These are phyloP conservation scores for Xylariaceae sp. DNA, from an alignment of 2,329 filamentous ascomycete species.

Conservation along the genomic window DNA sequence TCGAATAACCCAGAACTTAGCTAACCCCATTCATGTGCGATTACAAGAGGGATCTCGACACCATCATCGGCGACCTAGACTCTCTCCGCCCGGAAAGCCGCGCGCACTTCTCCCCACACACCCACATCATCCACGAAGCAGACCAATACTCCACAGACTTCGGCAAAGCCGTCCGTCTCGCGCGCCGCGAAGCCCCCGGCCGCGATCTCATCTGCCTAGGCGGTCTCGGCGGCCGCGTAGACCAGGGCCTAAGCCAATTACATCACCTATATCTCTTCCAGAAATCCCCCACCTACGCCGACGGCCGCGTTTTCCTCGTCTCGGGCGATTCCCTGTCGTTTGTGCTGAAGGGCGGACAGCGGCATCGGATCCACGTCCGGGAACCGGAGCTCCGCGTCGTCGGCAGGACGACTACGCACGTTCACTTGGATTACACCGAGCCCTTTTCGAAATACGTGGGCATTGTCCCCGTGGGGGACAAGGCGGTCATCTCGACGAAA, in stretches of 20 bases:
- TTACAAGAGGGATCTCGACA: constrained; percentile 53
- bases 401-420: constrained; percentile 1
- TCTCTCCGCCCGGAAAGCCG: constrained; percentile 61
- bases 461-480: constrained; percentile 77
- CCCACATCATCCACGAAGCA: constrained; percentile 61
- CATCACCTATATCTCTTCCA: constrained; percentile 73
- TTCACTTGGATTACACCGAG: constrained; percentile 23
- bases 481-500: constrained; percentile 67
- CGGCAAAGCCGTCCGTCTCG: constrained; percentile 61
- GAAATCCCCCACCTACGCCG: constrained; percentile 37
- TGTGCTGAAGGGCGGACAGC: constrained; percentile 53
- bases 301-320: constrained; percentile 67
- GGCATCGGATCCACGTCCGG: constrained; percentile 62
- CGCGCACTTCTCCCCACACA: constrained; percentile 63
- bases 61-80: constrained; percentile 87
- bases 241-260: constrained; percentile 84
- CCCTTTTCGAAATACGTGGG: constrained; percentile 75
- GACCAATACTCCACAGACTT: constrained; percentile 92
- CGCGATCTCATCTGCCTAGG: constrained; percentile 72
- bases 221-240: constrained; percentile 81
- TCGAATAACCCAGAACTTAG: neutral
- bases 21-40: neutral
- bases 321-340: constrained; percentile 79
- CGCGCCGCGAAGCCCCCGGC: constrained; percentile 19
- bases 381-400: constrained; percentile 26